Evolutionary conservation across 192 early-diverging fungal genomes (phyloP), one percentile per base, ranked within the genome.

Genomic region (Cetraspora pellucida): DNA sequence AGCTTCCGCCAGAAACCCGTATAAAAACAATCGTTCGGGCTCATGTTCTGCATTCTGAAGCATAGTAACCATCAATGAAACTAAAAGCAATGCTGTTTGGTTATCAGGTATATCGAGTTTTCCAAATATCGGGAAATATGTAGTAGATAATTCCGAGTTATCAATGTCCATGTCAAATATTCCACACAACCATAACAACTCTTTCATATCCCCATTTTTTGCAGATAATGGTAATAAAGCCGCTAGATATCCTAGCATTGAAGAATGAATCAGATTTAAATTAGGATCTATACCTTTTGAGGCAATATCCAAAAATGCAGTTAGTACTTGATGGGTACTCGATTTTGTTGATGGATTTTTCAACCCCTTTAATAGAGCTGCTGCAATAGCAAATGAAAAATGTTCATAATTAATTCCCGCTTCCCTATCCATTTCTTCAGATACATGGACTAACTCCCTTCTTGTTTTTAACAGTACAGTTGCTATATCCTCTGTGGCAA

Each of bases 371-470:
- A 97, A 78, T 49, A 98, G 85, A 21, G 90, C 90, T 61, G 90
- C 86, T 9, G 94, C 86, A 50, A 97, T 83, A 7, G 96, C 94
- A 74, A 95, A 94, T 31, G 93, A 87, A 73, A 98, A 97, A 77
- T 96, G 93, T 55, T 88, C 86, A 85, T 96, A 98, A 81, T 90
- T 91, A 72, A 96, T 85, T 10, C 95, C 94, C 16, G 90, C 87
- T 13, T 86, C 77, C 23, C 83, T 82, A 75, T 98, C 96, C 68
- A 96, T 77, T 72, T 92, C 84, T 74, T 80, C 85, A 19, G 90
- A 87, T 1, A 90, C 88, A 72, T 93, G 89, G 54, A 87, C 83
- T 46, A 97, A 86, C 2, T 90, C 89, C 1, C 82, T 85, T 17
- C 95, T 86, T 7, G 91, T 92, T n/a, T 80, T 80, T 83, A 95